Evolutionary conservation across 345 rosid species (phyloP), one percentile per base, ranked within the genome.

Genomic region (Eutrema japonicum): DNA sequence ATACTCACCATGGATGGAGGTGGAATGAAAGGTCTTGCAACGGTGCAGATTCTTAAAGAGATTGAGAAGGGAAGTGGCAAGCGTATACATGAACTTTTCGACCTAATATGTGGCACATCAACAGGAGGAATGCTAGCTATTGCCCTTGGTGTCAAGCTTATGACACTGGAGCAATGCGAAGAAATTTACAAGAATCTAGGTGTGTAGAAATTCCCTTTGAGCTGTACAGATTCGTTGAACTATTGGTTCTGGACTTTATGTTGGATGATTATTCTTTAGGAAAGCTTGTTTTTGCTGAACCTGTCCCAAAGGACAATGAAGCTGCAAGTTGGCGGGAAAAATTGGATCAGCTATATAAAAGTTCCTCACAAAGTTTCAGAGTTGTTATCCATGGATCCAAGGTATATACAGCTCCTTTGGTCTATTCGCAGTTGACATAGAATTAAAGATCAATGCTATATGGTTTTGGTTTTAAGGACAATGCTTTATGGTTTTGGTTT

Each of bases 1-100:
- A 95, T 95, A 80, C 98, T 95, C 61, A 77, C 99, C 48, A 95
- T 95, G 99, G 99, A 95, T 82, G 98, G 99, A 41, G 99, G 99
- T 79, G 99, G 99, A 80, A 95, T 95, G 98, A 95, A 95, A 85
- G 98, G 98, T 71, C 85, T 95, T 71, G 98, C 94, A 29, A 95
- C 99, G 48, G 99, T 95, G 67, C 94, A 86, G 86, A 83, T 95
- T 77, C 98, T 95, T 82, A 92, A 92, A 81, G 96, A 89, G 82
- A 92, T 92, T 81, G 99, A 95, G 78, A 92, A 86, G 82, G 94
- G 98, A 62, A 86, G 98, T 69, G 98, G 98, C 72, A 95, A 92
- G 81, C 86, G 80, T 73, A 92, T 95, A 76, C 98, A 95, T 84
- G 99, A 95, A 83, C 80, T 95, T 68, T 95, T 95, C 46, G 98